phyloP scores from a whole-genome alignment of 371 early-diverging fungal genomes.

The Batrachochytrium dendrobatidis region DNA sequence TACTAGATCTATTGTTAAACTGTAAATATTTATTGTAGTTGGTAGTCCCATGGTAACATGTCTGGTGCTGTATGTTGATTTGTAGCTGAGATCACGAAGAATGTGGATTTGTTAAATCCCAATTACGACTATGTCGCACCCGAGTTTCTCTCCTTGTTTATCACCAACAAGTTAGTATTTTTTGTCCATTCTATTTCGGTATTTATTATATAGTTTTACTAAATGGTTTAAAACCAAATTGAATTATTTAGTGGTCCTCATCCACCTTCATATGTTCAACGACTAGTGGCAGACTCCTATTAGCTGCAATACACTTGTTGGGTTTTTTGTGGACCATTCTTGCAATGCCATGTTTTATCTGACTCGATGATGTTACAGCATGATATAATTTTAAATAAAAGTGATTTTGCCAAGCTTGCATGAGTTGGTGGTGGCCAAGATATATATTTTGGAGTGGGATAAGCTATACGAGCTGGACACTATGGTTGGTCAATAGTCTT shows the following conservation, averaged over 20 bases:
- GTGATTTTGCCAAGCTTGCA: no score
- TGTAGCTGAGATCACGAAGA: conserved; percentile 61
- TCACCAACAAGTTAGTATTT: conserved; percentile 66
- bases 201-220: neutral
- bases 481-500: no score
- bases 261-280: conserved; percentile 68
- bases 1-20: conserved; percentile 8
- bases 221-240: conserved; percentile 4
- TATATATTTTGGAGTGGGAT: no score
- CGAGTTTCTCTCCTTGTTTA: conserved; percentile 77
- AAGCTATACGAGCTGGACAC: no score
- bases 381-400: no score
- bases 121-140: conserved; percentile 87
- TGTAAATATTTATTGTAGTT: neutral
- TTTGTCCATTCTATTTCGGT: neutral
- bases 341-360: no score
- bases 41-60: neutral
- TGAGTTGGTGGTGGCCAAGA: no score
- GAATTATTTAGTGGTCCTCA: conserved; percentile 52
- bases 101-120: conserved; percentile 74
- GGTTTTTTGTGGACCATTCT: no score
- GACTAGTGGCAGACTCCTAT: conserved; percentile 71
- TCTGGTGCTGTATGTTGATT: neutral
- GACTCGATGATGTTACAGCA: no score
- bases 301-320: no score